These are phyloP conservation scores for Fragaria vesca DNA, from an alignment of 306 rosid species.

Conservation along the genomic window DNA sequence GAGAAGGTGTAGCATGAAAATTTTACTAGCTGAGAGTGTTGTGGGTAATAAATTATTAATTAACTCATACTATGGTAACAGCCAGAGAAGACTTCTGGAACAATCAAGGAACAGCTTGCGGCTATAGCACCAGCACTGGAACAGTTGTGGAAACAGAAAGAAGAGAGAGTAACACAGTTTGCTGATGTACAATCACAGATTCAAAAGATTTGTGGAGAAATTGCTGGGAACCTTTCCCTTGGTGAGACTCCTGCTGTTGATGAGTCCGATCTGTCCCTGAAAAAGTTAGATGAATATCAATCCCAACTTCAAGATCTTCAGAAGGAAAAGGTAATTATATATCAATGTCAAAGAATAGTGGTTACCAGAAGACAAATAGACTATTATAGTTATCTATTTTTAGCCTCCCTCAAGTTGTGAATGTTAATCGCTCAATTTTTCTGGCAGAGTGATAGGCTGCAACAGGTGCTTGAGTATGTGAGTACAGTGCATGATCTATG, in stretches of 20 bases:
- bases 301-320: slow-evolving; percentile 94
- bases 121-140: slow-evolving; percentile 92
- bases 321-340: slow-evolving; percentile 76
- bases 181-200: slow-evolving; percentile 85
- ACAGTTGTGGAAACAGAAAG: slow-evolving; percentile 86
- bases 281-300: slow-evolving; percentile 83
- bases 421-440: slow-evolving; percentile 27
- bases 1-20: background rate
- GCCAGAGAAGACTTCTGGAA: slow-evolving; percentile 56
- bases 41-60: background rate
- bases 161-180: slow-evolving; percentile 85
- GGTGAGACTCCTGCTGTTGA: slow-evolving; percentile 60
- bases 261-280: slow-evolving; percentile 78
- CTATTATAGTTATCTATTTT: slow-evolving; percentile 1
- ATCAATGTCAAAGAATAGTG: slow-evolving; percentile 9
- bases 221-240: slow-evolving; percentile 64
- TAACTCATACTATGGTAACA: slow-evolving; percentile 21
- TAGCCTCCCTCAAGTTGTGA: slow-evolving; percentile 20
- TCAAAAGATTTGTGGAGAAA: slow-evolving; percentile 92
- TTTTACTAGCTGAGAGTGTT: background rate
- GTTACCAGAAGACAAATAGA: slow-evolving; percentile 11
- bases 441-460: slow-evolving; percentile 82
- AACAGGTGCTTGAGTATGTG: slow-evolving; percentile 86
- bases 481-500: slow-evolving; percentile 92
- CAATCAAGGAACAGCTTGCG: slow-evolving; percentile 66